Evolutionary conservation across 2,329 filamentous ascomycete genomes (phyloP), one percentile per base, ranked within the genome.

Genomic region (Alternaria infectoria): DNA sequence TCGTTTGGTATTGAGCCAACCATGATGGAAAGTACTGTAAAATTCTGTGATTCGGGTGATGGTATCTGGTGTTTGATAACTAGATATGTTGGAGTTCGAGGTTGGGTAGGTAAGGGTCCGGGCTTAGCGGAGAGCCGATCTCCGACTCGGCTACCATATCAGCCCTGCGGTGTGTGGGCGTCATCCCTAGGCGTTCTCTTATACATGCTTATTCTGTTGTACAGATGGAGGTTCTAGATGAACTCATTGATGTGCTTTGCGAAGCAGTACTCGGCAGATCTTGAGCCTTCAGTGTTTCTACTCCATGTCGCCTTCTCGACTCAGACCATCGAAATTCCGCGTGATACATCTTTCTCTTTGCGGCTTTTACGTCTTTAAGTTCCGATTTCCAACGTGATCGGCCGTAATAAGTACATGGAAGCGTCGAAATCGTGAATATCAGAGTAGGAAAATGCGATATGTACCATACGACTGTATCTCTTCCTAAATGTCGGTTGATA

Each of bases 1-100:
- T 83, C 81, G 73, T 83, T 83, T 36, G 81, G 81, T 25, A 81
- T 80, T 25, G 79, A 78, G 57, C 70, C 73, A 49, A 76, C 74
- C 80, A 81, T 81, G 25, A 43, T 72, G 40, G 11, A 19, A 23
- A 30, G 6, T 49, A n/a, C 23, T 46, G 13, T 50, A 9, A 13
- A 10, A 8, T 7, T 44, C 12, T 60, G 23, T 30, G 43, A 28
- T 25, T 10, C 9, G 10, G 12, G n/a, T 25, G 21, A 25, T 26
- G 25, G 11, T 45, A 36, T 25, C 17, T 51, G 25, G 25, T 17
- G 8, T 47, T 26, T 19, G 23, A 56, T 32, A 4, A 4, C 30
- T 32, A 32, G 30, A 4, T 32, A 15, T 56, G 43, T 23, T 56
- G 44, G 49, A 52, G 19, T 23, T 36, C 28, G 19, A 52, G 30